Evolutionary conservation across 768 basidiomycete genomes (phyloP).

Genomic region (Mrakia gelida): DNA sequence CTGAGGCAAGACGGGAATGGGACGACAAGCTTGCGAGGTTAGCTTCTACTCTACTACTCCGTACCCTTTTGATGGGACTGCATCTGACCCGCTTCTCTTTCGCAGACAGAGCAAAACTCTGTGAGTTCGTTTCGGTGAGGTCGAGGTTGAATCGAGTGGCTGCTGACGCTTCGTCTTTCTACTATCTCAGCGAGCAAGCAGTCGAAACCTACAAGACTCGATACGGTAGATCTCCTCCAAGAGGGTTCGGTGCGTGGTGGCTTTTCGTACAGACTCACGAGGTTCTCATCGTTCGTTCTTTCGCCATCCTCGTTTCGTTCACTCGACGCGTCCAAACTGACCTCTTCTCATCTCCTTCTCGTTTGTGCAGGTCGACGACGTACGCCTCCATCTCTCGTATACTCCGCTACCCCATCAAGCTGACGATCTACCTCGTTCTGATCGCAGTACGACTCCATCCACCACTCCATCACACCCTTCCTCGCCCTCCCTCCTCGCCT

Average conservation of each 20-base stretch:
- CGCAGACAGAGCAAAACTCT: background rate
- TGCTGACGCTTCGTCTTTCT: too few species aligned
- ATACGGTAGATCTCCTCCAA: constrained; percentile 36
- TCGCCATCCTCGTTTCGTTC: background rate
- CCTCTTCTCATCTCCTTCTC: background rate
- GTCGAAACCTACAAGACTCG: constrained; percentile 38
- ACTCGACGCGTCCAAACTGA: background rate
- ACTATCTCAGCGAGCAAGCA: constrained; percentile 30
- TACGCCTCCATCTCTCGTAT: background rate
- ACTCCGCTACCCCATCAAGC: background rate
- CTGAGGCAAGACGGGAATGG: background rate
- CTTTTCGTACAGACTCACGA: constrained; percentile 28
- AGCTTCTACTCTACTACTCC: background rate
- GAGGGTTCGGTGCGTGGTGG: constrained; percentile 43
- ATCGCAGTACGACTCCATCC: constrained; percentile 37
- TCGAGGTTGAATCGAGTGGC: background rate
- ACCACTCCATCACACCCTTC: constrained; percentile 36
- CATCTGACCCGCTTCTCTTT: background rate
- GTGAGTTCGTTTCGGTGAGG: background rate
- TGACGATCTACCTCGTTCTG: too few species aligned
- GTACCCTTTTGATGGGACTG: too few species aligned
- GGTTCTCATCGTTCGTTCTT: constrained; percentile 1
- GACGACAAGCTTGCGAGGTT: background rate
- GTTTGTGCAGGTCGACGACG: constrained; percentile 8
- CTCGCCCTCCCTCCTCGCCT: constrained; percentile 37